Conservation (phyloP, 257 asterid genomes). For the Fraxinus pennsylvanica region DNA sequence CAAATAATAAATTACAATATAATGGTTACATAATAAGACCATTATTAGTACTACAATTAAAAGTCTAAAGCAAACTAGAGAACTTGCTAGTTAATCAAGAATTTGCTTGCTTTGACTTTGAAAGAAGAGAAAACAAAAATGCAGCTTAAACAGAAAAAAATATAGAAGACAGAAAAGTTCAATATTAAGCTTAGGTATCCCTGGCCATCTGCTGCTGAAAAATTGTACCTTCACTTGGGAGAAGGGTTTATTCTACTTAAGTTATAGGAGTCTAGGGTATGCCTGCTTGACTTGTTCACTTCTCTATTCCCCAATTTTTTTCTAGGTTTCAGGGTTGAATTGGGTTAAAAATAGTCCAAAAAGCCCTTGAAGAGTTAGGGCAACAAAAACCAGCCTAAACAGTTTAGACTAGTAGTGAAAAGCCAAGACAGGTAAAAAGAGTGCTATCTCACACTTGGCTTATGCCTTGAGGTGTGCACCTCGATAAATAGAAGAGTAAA, state of each 20-base stretch:
- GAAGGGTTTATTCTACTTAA: neutral
- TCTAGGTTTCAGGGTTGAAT: neutral
- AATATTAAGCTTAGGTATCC: neutral
- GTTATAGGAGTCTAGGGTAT: neutral
- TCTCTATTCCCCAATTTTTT: neutral
- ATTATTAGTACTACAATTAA: neutral
- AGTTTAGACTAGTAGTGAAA: no score
- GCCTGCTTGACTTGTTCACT: neutral
- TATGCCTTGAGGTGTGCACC: neutral
- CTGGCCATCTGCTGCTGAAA: neutral
- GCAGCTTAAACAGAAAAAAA: no score
- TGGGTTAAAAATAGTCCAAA: neutral
- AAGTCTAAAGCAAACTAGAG: neutral
- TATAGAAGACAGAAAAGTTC: neutral
- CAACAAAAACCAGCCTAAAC: no score
- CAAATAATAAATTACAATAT: neutral
- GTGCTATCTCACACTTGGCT: neutral
- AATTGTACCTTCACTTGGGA: neutral
- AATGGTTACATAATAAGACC: neutral
- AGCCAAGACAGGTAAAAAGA: neutral
- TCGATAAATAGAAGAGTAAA: neutral
- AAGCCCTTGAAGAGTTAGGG: neutral
- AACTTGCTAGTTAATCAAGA: neutral
- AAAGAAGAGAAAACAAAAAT: neutral
- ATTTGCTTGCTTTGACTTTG: neutral